Evolutionary conservation across 2,329 filamentous ascomycete species (phyloP).

Genomic region (Pyricularia pennisetigena): DNA sequence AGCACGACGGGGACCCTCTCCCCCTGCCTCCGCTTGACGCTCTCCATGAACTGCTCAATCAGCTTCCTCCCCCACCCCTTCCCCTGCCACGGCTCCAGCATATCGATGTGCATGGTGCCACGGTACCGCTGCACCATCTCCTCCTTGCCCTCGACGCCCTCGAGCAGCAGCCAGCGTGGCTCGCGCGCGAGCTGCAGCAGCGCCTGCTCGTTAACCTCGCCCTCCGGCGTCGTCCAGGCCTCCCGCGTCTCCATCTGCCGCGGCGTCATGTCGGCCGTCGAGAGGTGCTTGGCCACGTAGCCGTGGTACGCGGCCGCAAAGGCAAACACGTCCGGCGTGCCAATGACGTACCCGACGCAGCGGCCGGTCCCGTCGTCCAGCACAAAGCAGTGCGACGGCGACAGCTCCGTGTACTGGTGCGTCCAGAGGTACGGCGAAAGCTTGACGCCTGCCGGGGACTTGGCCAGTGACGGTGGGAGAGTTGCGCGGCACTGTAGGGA

Average conservation of each 20-base stretch:
- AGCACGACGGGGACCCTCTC: not conserved
- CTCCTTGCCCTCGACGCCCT: conserved; percentile 21
- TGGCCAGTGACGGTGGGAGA: conserved; percentile 30
- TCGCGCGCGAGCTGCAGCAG: conserved; percentile 32
- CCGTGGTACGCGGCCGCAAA: conserved; percentile 26
- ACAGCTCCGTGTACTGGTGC: conserved; percentile 37
- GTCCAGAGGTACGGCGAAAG: conserved; percentile 41
- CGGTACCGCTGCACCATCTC: conserved; percentile 23
- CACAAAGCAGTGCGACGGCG: conserved; percentile 32
- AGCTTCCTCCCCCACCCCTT: conserved; percentile 33
- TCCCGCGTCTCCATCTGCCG: conserved; percentile 18
- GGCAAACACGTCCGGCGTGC: conserved; percentile 29
- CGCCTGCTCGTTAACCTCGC: conserved; percentile 21
- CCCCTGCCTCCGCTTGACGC: conserved; percentile 17
- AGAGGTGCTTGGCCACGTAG: conserved; percentile 27
- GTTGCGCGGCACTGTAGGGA: conserved; percentile 33
- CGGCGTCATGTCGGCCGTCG: conserved; percentile 9
- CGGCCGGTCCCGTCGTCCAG: conserved; percentile 34
- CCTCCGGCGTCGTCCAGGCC: conserved; percentile 29
- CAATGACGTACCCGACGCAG: conserved; percentile 40
- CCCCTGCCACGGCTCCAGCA: conserved; percentile 30
- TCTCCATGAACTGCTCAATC: conserved; percentile 30
- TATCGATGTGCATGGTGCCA: conserved; percentile 40
- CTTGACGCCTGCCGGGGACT: conserved; percentile 21
- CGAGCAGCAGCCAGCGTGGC: conserved; percentile 27